Conservation (phyloP, 192 early-diverging fungal species). For the Linderina pennispora region DNA sequence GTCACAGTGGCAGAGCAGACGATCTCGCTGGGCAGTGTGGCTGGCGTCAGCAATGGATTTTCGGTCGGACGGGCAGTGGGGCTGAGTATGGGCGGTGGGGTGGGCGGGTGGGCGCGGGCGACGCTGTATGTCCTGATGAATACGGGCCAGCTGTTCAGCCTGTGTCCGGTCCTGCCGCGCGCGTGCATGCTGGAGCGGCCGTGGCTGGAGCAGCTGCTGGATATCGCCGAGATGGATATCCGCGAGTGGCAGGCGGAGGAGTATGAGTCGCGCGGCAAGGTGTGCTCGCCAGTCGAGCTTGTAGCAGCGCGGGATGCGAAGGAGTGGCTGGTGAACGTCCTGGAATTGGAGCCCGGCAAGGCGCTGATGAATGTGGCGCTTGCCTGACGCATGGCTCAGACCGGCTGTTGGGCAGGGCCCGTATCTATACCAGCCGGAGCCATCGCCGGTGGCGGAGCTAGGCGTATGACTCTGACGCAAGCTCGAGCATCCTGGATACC, state of each 20-base stretch:
- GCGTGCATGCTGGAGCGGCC: slow-evolving; percentile 22
- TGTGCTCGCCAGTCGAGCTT: slow-evolving; percentile 39
- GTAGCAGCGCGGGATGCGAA: slow-evolving; percentile 22
- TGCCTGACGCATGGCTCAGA: slow-evolving; percentile 11
- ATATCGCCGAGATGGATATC: slow-evolving; percentile 30
- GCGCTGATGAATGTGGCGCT: background rate
- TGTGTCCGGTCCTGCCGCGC: slow-evolving; percentile 74
- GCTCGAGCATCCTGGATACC: slow-evolving; percentile 1
- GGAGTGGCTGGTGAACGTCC: slow-evolving; percentile 19
- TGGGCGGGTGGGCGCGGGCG: slow-evolving; percentile 60
- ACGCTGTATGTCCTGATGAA: slow-evolving; percentile 66
- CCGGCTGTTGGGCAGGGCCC: slow-evolving; percentile 33
- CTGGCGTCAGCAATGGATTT: slow-evolving; percentile 10
- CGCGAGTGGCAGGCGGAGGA: slow-evolving; percentile 47
- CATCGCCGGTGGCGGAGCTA: slow-evolving; percentile 8
- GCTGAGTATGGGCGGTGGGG: slow-evolving; percentile 41
- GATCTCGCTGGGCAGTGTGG: slow-evolving; percentile 18
- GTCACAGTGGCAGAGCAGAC: slow-evolving; percentile 62
- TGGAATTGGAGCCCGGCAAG: slow-evolving; percentile 11
- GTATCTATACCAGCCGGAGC: slow-evolving; percentile 47
- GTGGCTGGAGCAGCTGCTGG: slow-evolving; percentile 36
- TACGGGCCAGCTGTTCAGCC: slow-evolving; percentile 62
- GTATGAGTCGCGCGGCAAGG: slow-evolving; percentile 18
- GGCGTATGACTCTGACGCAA: slow-evolving; percentile 16
- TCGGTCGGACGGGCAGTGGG: slow-evolving; percentile 37